phyloP scores from a whole-genome alignment of 1,139 yeast genomes.

The Ashbya aceris region DNA sequence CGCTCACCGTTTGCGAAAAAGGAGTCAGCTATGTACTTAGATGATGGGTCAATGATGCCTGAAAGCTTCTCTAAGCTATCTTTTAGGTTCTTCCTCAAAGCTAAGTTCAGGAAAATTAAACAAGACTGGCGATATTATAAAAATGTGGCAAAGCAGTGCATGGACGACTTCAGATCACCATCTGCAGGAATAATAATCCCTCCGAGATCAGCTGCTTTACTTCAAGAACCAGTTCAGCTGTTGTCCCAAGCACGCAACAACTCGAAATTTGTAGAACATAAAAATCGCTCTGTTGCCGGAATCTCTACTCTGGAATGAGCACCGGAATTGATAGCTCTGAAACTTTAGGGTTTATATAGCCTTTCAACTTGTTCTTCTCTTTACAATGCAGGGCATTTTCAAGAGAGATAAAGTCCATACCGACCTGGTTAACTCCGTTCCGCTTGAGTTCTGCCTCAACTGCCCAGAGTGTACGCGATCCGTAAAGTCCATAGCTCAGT shows the following conservation, averaged over 20 bases:
- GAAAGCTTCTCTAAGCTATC: conserved; percentile 13
- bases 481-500: no score
- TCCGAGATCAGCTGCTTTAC: not conserved
- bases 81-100: conserved; percentile 14
- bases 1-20: conserved; percentile 2
- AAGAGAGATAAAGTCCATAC: no score
- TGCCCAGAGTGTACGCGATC: no score
- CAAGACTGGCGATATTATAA: conserved; percentile 13
- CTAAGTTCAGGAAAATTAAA: conserved; percentile 13
- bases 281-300: not conserved
- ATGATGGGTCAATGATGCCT: not conserved
- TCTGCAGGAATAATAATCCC: not conserved
- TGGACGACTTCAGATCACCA: conserved; percentile 12
- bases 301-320: not conserved
- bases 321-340: no score
- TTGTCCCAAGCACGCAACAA: not conserved
- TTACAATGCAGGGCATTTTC: no score
- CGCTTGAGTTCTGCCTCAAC: no score
- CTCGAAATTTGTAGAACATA: not conserved
- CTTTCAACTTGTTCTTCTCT: no score
- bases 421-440: no score
- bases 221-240: conserved; percentile 3
- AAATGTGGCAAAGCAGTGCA: conserved; percentile 15
- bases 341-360: no score
- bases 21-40: not conserved